Conservation (phyloP, 2,329 filamentous ascomycete species). For the Ophiostoma triangulosporum region DNA sequence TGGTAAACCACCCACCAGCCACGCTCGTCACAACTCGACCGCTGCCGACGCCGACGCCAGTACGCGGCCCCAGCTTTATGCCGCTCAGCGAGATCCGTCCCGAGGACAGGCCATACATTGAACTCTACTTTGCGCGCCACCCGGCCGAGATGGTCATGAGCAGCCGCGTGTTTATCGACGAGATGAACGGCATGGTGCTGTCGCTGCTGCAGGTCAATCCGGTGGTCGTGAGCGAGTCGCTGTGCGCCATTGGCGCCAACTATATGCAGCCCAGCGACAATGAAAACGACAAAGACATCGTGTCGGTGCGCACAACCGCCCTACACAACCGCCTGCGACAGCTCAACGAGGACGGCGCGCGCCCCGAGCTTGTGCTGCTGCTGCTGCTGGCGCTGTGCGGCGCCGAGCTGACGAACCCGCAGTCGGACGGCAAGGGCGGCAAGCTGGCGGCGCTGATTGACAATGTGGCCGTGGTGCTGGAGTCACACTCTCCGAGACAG, state of each 20-base stretch:
- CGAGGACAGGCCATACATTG: slow-evolving; percentile 11
- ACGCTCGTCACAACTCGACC: not conserved
- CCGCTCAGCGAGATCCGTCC: slow-evolving; percentile 7
- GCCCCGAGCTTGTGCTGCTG: slow-evolving; percentile 11
- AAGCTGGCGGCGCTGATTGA: slow-evolving; percentile 11
- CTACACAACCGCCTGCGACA: slow-evolving; percentile 9
- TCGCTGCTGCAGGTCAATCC: slow-evolving; percentile 10
- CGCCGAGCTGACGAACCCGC: slow-evolving; percentile 14
- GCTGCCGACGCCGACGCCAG: slow-evolving; percentile 4
- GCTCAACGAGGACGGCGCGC: slow-evolving; percentile 8
- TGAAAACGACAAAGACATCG: not conserved
- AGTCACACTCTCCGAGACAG: slow-evolving; percentile 8
- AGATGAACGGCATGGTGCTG: slow-evolving; percentile 13
- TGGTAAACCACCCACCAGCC: not conserved
- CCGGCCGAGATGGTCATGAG: slow-evolving; percentile 12
- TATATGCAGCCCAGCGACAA: too few species aligned
- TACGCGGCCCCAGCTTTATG: slow-evolving; percentile 9
- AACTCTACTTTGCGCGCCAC: slow-evolving; percentile 13
- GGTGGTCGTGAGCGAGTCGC: slow-evolving; percentile 9
- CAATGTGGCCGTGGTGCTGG: slow-evolving; percentile 10
- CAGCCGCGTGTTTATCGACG: slow-evolving; percentile 11
- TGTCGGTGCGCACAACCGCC: slow-evolving; percentile 7
- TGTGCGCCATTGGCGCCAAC: slow-evolving; percentile 14
- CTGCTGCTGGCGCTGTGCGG: slow-evolving; percentile 11
- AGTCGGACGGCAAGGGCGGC: slow-evolving; percentile 11